Percentiles rank a stretch among this genome's conserved stretches.
These are phyloP conservation scores for Rhodomyrtus psidioides DNA, from an alignment of 441 rosid species.

Conservation along the genomic window DNA sequence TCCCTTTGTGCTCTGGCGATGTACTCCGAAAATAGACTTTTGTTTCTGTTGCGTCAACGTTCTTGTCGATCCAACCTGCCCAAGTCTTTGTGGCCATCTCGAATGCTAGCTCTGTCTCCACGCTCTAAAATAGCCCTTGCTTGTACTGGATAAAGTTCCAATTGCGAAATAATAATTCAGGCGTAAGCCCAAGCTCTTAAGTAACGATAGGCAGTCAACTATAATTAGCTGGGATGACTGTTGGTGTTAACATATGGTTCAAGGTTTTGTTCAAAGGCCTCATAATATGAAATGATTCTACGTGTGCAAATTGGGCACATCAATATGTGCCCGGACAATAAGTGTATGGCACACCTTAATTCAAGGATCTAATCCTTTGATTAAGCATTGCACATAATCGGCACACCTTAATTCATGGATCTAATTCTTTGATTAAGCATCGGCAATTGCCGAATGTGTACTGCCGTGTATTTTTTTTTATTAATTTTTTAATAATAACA, in stretches of 20 bases:
- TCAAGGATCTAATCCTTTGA: no score
- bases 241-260: not conserved
- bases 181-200: not conserved
- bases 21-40: constrained; percentile 22
- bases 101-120: constrained; percentile 23
- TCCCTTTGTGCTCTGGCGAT: constrained; percentile 29
- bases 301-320: no score
- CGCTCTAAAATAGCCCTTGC: constrained; percentile 14
- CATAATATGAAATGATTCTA: not conserved
- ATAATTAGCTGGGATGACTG: not conserved
- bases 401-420: no score
- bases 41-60: constrained; percentile 13
- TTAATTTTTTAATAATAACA: no score
- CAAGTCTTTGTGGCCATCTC: constrained; percentile 26
- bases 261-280: not conserved
- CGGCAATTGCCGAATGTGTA: no score
- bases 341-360: no score
- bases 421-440: no score
- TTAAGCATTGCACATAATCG: no score
- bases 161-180: constrained; percentile 19
- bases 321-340: no score
- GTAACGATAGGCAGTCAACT: not conserved
- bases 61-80: constrained; percentile 22
- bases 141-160: constrained; percentile 30
- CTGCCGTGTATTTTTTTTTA: no score